Evolutionary conservation across 257 asterid genomes (phyloP), one percentile per base, ranked within the genome.

Genomic region (Anisodus acutangulus): DNA sequence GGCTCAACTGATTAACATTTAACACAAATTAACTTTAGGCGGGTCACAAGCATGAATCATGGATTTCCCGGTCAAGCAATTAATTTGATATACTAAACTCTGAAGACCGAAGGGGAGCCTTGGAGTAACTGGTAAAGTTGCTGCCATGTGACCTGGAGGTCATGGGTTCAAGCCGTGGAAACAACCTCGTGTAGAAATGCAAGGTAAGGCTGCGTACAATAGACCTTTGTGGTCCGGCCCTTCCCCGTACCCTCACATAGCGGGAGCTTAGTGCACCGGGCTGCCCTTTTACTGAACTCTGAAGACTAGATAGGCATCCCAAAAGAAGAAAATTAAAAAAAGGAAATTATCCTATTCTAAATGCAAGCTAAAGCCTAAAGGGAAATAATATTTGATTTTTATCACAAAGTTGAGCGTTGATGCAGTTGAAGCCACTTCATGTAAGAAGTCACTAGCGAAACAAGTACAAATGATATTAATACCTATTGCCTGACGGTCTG

Each of bases 401-500:
- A 51, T 76, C 81, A 76, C 62, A 3, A 19, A 16, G 35, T 31
- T 66, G 45, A 39, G 43, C 19, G 16, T 53, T 49, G 45, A 22
- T 19, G 43, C 12, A 74, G 22, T 76, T 76, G 63, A 76, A 51
- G 47, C 45, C n/a, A 15, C 47, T 26, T 26, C 47, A 53, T 13
- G 47, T 13, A 76, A 51, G 7, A 76, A 76, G 22, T 51, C 8
- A 26, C 39, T 11, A 51, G 47, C 19, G 3, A 53, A 76, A 53
- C 8, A 54, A 26, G 47, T 31, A 31, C 35, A 31, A 22, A 26
- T 51, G 51, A 47, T 57, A 64, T 80, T 9, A n/a, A 86, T 92
- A 92, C 98, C 96, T 84, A 95, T 80, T 80, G 97, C 95, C 58
- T 88, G 91, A 64, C 89, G 89, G 13, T 85, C 91, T 37, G 91